Evolutionary conservation across 1,284 basidiomycete genomes (phyloP), one percentile per base, ranked within the genome.

Genomic region (Leccinum griseonigrum): DNA sequence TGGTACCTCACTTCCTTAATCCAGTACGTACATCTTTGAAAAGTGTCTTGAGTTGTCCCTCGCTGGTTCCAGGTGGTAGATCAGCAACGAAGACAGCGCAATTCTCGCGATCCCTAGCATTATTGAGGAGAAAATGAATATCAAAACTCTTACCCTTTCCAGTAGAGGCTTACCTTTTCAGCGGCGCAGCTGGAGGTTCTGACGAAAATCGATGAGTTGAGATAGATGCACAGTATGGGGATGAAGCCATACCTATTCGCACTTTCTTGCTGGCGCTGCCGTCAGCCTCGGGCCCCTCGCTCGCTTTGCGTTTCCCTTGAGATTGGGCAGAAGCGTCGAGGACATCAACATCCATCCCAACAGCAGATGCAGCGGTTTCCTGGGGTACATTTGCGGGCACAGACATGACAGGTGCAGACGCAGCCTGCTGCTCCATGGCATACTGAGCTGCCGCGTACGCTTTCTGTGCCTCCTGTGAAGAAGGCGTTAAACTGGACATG

Each of bases 81-180:
- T 91, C 85, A 1, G 88, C 85, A 6, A 98, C 90, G 57, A 98
- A 91, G 2, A 98, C 90, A 0, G 95, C 97, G 43, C 88, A 88
- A 69, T 98, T 93, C 78, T 99, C 97, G 56, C 97, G 93, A 76
- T 99, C 97, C 63, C 97, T 95, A 67, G 1, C 31, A 18, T 59
- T 7, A 13, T 40, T 1, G 57, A 18, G 5, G 11, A 18, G 34
- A 4, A 57, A 22, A 10, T 64, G 6, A 60, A 38, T 18, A 38
- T 54, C 43, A 29, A 31, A 5, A 4, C 2, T n/a, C 3, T 32
- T 51, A 22, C 29, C 13, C 5, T 61, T 11, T 16, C 4, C 10
- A 53, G 26, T 48, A 32, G 7, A n/a, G 3, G 69, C 76, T 16
- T 64, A 88, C 90, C 90, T 81, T 75, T 91, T 91, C 28, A 89